A percentile compares a stretch with the other conserved stretches of the same genome.
phyloP scores from a whole-genome alignment of 2,329 filamentous ascomycete genomes.

The Diaporthe citrichinensis region DNA sequence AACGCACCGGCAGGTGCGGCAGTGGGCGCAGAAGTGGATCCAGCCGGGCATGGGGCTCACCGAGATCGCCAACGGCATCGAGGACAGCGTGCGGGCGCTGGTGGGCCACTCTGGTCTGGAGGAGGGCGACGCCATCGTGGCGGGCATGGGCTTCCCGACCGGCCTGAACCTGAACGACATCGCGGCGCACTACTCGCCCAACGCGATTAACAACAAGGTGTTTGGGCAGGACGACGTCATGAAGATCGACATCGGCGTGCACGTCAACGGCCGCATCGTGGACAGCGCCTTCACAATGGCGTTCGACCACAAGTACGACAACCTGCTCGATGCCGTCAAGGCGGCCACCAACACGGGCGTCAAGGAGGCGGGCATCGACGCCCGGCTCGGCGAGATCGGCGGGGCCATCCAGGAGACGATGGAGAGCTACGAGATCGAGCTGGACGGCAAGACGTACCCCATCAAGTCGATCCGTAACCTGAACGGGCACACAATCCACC shows the following conservation, averaged over 20 bases:
- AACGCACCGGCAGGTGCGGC: slow-evolving; percentile 84
- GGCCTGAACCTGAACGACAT: slow-evolving; percentile 87
- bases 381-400: slow-evolving; percentile 88
- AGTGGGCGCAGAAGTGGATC: slow-evolving; percentile 84
- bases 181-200: slow-evolving; percentile 87
- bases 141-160: slow-evolving; percentile 87
- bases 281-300: slow-evolving; percentile 86
- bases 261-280: slow-evolving; percentile 84
- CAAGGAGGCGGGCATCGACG: slow-evolving; percentile 92
- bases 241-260: slow-evolving; percentile 87
- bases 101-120: slow-evolving; percentile 82
- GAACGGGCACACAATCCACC: slow-evolving; percentile 90
- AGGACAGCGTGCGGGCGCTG: slow-evolving; percentile 81
- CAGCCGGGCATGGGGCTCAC: slow-evolving; percentile 83
- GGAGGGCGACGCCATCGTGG: slow-evolving; percentile 81
- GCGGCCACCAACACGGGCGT: slow-evolving; percentile 89
- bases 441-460: slow-evolving; percentile 82
- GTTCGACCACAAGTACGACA: slow-evolving; percentile 82
- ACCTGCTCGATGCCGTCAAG: slow-evolving; percentile 79
- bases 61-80: slow-evolving; percentile 86
- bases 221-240: slow-evolving; percentile 82
- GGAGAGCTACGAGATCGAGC: slow-evolving; percentile 92
- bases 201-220: slow-evolving; percentile 84
- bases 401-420: slow-evolving; percentile 89
- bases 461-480: slow-evolving; percentile 90